Conservation (phyloP, 2,329 filamentous ascomycete species). For the Pseudogymnoascus sp. region DNA sequence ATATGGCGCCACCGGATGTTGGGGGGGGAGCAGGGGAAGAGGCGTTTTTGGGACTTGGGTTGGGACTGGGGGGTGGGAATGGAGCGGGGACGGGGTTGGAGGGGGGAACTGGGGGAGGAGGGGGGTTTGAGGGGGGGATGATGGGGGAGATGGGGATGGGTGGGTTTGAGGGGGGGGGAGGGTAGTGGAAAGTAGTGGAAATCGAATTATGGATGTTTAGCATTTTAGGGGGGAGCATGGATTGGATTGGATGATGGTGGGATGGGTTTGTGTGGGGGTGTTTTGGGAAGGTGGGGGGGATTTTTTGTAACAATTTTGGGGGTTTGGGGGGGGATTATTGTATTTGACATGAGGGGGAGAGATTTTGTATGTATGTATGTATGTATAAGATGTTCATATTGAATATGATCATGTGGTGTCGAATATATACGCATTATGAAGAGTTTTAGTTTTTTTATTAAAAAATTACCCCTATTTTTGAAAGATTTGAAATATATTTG, state of each 20-base stretch:
- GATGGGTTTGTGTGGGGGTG: background rate
- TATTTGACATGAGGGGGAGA: background rate
- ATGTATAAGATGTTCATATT: background rate
- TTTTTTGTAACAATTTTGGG: background rate
- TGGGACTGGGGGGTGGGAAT: background rate
- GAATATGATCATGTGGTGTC: background rate
- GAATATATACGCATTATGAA: background rate
- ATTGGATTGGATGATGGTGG: background rate
- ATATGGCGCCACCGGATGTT: slow-evolving; percentile 67
- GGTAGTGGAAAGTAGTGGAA: too few relatives aligned
- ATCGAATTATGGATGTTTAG: background rate
- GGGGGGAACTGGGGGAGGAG: background rate
- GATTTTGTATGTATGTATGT: background rate
- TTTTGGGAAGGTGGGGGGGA: background rate
- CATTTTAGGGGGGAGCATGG: background rate
- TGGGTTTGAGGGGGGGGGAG: background rate
- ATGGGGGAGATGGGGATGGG: background rate
- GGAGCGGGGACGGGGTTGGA: background rate
- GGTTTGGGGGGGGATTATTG: background rate
- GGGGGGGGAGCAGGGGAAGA: slow-evolving; percentile 34
- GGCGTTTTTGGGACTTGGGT: slow-evolving; percentile 14
- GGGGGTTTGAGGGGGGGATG: background rate
- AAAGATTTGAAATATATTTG: background rate
- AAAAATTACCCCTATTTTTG: slow-evolving; percentile 24
- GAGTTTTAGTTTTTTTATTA: background rate